Conservation (phyloP, 768 basidiomycete genomes). For the Erythrobasidium yunnanense region DNA sequence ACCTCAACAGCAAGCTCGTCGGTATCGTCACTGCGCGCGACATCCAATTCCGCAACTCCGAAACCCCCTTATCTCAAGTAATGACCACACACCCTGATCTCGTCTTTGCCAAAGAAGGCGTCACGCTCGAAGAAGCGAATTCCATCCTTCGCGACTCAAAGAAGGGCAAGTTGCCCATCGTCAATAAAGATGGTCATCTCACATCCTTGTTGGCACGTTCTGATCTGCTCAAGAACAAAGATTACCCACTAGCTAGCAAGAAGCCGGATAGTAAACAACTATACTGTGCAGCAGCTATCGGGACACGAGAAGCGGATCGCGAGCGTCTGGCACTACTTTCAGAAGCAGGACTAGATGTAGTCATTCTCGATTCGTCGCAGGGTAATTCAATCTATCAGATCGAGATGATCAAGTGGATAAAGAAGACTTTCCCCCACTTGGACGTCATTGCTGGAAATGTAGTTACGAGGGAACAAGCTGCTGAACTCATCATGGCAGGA, state of each 20-base stretch:
- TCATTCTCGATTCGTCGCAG: slow-evolving; percentile 88
- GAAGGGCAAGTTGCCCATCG: slow-evolving; percentile 90
- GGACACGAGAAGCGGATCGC: slow-evolving; percentile 77
- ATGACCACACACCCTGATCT: slow-evolving; percentile 68
- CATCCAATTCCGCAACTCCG: slow-evolving; percentile 72
- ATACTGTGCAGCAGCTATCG: slow-evolving; percentile 88
- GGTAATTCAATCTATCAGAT: slow-evolving; percentile 89
- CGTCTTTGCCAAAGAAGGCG: slow-evolving; percentile 74
- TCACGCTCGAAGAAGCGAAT: slow-evolving; percentile 86
- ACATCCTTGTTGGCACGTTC: slow-evolving; percentile 84
- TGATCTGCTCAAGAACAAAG: slow-evolving; percentile 93
- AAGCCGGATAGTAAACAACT: slow-evolving; percentile 83
- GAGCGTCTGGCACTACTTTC: slow-evolving; percentile 75
- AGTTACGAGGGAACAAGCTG: slow-evolving; percentile 94
- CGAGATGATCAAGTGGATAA: slow-evolving; percentile 92
- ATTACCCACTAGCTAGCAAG: slow-evolving; percentile 88
- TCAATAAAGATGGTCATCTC: slow-evolving; percentile 57
- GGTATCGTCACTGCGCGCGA: slow-evolving; percentile 96
- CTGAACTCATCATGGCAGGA: slow-evolving; percentile 79
- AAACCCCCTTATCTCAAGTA: slow-evolving; percentile 59
- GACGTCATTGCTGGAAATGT: slow-evolving; percentile 97
- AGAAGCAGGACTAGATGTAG: slow-evolving; percentile 89
- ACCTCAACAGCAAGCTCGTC: slow-evolving; percentile 77
- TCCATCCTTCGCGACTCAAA: slow-evolving; percentile 87
- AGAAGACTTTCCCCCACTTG: slow-evolving; percentile 66